phyloP scores from a whole-genome alignment of 768 basidiomycete species.

The Boletus rubropictus region DNA sequence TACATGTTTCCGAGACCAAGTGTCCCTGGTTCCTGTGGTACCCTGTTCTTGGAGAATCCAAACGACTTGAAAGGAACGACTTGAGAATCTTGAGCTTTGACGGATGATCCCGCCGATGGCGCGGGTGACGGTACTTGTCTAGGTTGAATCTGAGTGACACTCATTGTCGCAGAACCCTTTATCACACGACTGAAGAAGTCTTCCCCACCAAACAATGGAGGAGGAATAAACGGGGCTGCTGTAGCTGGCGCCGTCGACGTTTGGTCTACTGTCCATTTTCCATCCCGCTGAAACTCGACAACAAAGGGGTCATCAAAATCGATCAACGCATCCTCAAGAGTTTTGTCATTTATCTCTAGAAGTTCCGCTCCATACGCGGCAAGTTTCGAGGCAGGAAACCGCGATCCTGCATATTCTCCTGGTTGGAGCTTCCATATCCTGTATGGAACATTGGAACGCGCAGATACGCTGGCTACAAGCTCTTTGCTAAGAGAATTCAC shows the following conservation, averaged over 20 bases:
- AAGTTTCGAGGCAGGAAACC: slow-evolving; percentile 27
- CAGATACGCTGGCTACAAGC: slow-evolving; percentile 36
- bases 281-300: slow-evolving; percentile 64
- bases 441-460: slow-evolving; percentile 34
- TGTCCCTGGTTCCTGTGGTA: slow-evolving; percentile 58
- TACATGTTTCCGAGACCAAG: slow-evolving; percentile 87
- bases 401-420: slow-evolving; percentile 29
- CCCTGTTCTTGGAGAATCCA: slow-evolving; percentile 35
- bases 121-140: slow-evolving; percentile 20
- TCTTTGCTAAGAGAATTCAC: slow-evolving; percentile 38
- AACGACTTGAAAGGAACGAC: slow-evolving; percentile 29
- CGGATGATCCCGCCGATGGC: slow-evolving; percentile 17
- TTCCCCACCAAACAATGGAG: slow-evolving; percentile 50
- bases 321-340: slow-evolving; percentile 54
- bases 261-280: slow-evolving; percentile 52
- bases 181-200: slow-evolving; percentile 53
- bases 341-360: slow-evolving; percentile 39
- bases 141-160: slow-evolving; percentile 21
- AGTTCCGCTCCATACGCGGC: slow-evolving; percentile 33
- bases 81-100: slow-evolving; percentile 25
- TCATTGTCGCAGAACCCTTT: slow-evolving; percentile 18
- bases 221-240: slow-evolving; percentile 26
- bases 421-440: slow-evolving; percentile 62
- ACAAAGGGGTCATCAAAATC: slow-evolving; percentile 64
- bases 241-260: slow-evolving; percentile 3